phyloP scores from a whole-genome alignment of 1,284 basidiomycete genomes.

The Ustilago xerochloae region DNA sequence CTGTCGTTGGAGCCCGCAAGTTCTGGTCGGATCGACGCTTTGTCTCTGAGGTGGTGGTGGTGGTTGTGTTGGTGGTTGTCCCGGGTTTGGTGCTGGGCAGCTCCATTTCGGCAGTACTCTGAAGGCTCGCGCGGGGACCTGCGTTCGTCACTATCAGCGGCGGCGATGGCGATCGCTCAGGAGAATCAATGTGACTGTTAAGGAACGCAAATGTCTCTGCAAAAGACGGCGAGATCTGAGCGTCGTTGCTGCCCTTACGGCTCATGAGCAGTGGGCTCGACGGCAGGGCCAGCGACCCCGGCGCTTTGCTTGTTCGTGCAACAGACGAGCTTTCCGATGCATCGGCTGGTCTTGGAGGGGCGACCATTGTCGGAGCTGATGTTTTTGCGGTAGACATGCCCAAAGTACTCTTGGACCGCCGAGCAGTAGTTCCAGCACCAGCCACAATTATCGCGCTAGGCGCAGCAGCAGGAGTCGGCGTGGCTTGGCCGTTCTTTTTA shows the following conservation, averaged over 20 bases:
- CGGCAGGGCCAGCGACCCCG: slow-evolving; percentile 3
- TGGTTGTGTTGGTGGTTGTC: no score
- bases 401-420: slow-evolving; percentile 15
- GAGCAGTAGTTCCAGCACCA: neutral
- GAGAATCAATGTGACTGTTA: slow-evolving; percentile 33
- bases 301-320: neutral
- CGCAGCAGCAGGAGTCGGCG: neutral
- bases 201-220: slow-evolving; percentile 36
- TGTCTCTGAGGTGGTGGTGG: no score
- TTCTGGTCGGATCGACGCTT: neutral
- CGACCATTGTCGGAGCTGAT: neutral
- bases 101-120: no score
- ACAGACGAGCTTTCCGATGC: neutral
- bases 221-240: slow-evolving; percentile 35
- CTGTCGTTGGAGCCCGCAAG: neutral
- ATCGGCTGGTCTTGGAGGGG: neutral
- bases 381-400: slow-evolving; percentile 1
- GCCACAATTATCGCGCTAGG: neutral
- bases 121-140: no score
- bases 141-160: neutral
- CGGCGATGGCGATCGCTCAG: slow-evolving; percentile 7
- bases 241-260: slow-evolving; percentile 8
- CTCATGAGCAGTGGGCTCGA: slow-evolving; percentile 3
- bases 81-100: no score
- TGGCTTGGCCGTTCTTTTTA: slow-evolving; percentile 8